Evolutionary conservation across 2,329 filamentous ascomycete genomes (phyloP).

Genomic region (Claviceps sp.): DNA sequence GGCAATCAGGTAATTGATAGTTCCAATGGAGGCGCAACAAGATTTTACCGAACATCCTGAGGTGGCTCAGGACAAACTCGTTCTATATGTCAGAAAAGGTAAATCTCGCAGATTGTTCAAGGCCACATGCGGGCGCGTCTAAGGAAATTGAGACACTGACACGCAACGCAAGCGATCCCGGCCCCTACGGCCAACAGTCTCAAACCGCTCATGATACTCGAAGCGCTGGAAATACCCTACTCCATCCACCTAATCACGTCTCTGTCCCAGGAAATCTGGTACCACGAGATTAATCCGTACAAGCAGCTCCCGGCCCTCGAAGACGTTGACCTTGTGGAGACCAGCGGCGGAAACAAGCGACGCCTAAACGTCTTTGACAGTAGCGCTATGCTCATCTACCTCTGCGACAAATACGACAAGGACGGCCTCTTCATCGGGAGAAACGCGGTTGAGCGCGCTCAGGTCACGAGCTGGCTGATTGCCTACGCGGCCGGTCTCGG

Average conservation of each 20-base stretch:
- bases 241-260: not conserved
- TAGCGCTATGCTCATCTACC: not conserved
- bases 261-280: not conserved
- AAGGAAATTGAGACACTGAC: not conserved
- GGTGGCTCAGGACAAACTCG: not conserved
- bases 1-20: too few species aligned
- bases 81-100: not conserved
- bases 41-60: not conserved
- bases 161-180: not conserved
- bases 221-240: not conserved
- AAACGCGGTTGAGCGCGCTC: not conserved
- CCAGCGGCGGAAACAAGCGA: not conserved
- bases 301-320: not conserved
- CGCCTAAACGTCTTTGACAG: not conserved
- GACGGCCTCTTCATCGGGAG: not conserved
- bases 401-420: not conserved
- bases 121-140: not conserved
- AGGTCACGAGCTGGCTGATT: not conserved
- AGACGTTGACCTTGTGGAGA: not conserved
- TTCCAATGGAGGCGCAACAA: not conserved
- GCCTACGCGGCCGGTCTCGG: not conserved
- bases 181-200: not conserved
- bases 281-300: not conserved
- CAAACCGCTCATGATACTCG: not conserved
- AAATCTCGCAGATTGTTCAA: not conserved